A percentile compares a stretch with the other conserved stretches of the same genome.
Conservation (phyloP, 257 asterid genomes). For the Nicotiana noctiflora region DNA sequence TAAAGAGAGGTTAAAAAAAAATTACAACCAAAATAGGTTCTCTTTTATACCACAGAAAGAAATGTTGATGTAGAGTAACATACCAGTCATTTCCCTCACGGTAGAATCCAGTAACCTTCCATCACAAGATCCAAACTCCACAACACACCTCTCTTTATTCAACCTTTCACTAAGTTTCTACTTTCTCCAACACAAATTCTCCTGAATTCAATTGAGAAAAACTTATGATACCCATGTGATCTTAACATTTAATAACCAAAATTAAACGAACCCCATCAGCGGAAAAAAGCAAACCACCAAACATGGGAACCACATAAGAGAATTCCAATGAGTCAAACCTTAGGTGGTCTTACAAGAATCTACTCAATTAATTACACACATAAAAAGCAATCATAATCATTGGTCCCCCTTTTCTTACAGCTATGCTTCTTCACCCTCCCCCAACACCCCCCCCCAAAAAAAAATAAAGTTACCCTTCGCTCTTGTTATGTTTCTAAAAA, state of each 20-base stretch:
- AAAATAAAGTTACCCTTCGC: not conserved
- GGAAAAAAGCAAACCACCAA: conserved; percentile 49
- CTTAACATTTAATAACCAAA: conserved; percentile 34
- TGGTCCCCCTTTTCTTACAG: conserved; percentile 11
- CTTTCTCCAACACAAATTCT: conserved; percentile 7
- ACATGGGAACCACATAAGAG: conserved; percentile 43
- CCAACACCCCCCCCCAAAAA: too few relatives aligned
- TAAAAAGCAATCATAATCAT: conserved; percentile 13
- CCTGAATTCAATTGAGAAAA: conserved; percentile 23
- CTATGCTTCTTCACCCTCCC: not conserved
- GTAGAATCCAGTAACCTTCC: conserved; percentile 59
- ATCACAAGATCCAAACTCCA: conserved; percentile 26
- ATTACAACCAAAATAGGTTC: not conserved
- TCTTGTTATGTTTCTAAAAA: not conserved
- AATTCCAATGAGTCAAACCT: conserved; percentile 23
- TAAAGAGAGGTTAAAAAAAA: not conserved
- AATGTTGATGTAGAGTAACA: not conserved
- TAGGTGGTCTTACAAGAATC: conserved; percentile 14
- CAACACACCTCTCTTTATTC: conserved; percentile 2
- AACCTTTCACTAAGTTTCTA: not conserved
- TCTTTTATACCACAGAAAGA: not conserved
- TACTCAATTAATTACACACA: conserved; percentile 13
- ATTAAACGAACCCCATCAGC: conserved; percentile 32
- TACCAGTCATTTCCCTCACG: conserved; percentile 89
- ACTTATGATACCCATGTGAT: conserved; percentile 27